Evolutionary conservation across 352 stramenopile species (phyloP), one percentile per base, ranked within the genome.

Genomic region (Blastocystis sp.): DNA sequence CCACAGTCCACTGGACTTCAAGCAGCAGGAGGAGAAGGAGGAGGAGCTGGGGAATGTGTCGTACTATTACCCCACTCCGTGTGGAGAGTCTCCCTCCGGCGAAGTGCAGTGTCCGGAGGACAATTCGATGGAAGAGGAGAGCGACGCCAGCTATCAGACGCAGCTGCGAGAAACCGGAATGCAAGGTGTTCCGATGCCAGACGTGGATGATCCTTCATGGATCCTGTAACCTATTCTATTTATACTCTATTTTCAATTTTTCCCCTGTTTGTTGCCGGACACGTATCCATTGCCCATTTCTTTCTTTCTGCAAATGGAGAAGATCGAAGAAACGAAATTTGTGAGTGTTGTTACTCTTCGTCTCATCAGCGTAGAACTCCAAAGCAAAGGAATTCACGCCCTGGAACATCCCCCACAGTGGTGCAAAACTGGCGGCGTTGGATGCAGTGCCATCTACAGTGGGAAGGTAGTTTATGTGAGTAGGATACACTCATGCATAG

Each of bases 131-230:
- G 74, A 84, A 3, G 61, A 68, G 28, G 74, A 84, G 34, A 54
- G 7, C 48, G 17, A 43, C 0, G n/a, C 21, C 11, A 84, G 52
- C 48, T 84, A 84, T 28, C 74, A 84, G 43, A 28, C 65, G 34
- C 74, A 84, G 57, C 21, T 84, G 74, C 57, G 34, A 45, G 45
- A 69, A 43, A 84, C 74, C 19, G 74, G 74, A 28, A 84, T 84
- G 74, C 38, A 69, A 7, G 74, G 74, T 45, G 40, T 84, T 45
- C 74, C 74, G 40, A 52, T 59, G 34, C 64, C 64, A 17, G 17
- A 34, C 11, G 45, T 24, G 17, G 61, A 84, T 70, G 74, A 84
- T 54, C 17, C 24, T 14, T 74, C 65, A 19, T 84, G 74, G 74
- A 59, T 17, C 21, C 19, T 68, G 74, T 84, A 84, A 68, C 54